These are phyloP conservation scores for Morella rubra DNA, from an alignment of 306 rosid genomes.

Conservation along the genomic window DNA sequence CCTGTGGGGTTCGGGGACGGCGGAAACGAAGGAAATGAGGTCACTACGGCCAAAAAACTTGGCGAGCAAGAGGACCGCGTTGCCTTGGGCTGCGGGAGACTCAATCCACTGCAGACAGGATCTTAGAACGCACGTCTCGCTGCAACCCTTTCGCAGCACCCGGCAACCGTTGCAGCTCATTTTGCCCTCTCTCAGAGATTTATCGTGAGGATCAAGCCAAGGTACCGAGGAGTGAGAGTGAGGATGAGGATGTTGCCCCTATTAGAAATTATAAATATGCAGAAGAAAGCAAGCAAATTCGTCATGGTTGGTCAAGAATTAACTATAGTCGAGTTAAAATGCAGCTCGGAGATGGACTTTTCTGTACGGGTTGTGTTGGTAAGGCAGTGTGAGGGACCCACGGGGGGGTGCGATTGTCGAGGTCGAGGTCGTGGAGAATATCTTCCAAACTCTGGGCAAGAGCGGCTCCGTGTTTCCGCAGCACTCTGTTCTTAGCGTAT, in stretches of 20 bases:
- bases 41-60: slow-evolving; percentile 78
- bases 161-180: slow-evolving; percentile 90
- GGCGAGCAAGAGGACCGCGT: slow-evolving; percentile 72
- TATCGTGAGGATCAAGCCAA: background rate
- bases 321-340: slow-evolving; percentile 35
- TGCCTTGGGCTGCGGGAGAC: slow-evolving; percentile 55
- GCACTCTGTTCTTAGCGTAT: background rate
- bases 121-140: slow-evolving; percentile 53
- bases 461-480: slow-evolving; percentile 80
- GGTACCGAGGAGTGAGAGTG: background rate
- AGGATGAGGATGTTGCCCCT: background rate
- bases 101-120: slow-evolving; percentile 61
- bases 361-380: background rate
- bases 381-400: slow-evolving; percentile 13
- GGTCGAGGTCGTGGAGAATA: slow-evolving; percentile 23
- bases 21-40: slow-evolving; percentile 61
- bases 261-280: background rate
- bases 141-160: slow-evolving; percentile 67
- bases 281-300: background rate
- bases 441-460: slow-evolving; percentile 64
- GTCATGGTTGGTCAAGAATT: background rate
- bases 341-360: slow-evolving; percentile 24
- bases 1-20: slow-evolving; percentile 49
- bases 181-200: slow-evolving; percentile 1
- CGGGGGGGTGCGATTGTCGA: background rate